Evolutionary conservation across 768 basidiomycete genomes (phyloP), one percentile per base, ranked within the genome.

Genomic region (Phlebiopsis gigantea): DNA sequence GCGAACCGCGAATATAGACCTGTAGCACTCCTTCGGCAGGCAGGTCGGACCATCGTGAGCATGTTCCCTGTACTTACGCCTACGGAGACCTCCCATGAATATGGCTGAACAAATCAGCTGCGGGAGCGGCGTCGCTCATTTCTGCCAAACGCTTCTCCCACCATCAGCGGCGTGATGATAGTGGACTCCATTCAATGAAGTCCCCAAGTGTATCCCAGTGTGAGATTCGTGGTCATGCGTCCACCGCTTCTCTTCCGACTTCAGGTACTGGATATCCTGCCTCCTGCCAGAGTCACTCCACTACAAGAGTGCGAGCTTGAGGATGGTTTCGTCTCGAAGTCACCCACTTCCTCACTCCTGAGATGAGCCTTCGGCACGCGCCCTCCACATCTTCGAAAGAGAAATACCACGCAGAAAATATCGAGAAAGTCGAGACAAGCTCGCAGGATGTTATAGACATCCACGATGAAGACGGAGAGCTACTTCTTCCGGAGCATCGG

Each of bases 401-500:
- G 22, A 55, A 55, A 30, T 45, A 34, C 22, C 24, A 45, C 17
- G 22, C 34, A 12, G 17, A 28, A 53, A 57, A 28, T 28, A 45
- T 60, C n/a, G 59, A 60, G 31, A 44, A 60, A 2, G 59, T 60
- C 34, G 59, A 60, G 55, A 15, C 52, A 14, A 34, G 51, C 29
- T 42, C 56, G 5, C 25, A 47, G n/a, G 19, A 44, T 7, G 29
- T 14, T 19, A 29, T 31, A 39, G 34, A 39, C 34, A 9, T 39
- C 34, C 17, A 39, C 9, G 51, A 45, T 4, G 48, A 46, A 2
- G 66, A 69, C 44, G 61, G 39, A 26, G 64, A 63, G 29, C 57
- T 69, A 12, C 66, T 69, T 15, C 49, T 60, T 9, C 49, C 61
- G 0, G 64, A 66, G 10, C 52, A 56, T 7, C 57, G 70, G 29